Evolutionary conservation across 2,329 filamentous ascomycete genomes (phyloP).

Genomic region (Colletotrichum sp.): DNA sequence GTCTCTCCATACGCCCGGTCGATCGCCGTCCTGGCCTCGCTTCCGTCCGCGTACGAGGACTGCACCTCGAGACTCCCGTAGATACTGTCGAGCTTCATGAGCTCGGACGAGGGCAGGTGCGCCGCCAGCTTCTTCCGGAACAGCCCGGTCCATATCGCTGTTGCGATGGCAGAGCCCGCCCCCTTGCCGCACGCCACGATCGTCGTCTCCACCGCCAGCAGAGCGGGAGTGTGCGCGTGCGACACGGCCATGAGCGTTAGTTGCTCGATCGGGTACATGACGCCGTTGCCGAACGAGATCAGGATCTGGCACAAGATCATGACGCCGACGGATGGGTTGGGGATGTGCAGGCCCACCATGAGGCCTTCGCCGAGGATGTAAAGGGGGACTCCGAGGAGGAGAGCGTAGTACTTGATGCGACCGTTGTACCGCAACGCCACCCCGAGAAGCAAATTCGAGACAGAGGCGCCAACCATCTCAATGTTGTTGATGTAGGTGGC

Average conservation of each 20-base stretch:
- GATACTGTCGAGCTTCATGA: conserved; percentile 44
- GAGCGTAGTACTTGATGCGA: not conserved
- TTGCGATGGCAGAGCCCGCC: conserved; percentile 32
- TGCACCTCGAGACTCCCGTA: conserved; percentile 38
- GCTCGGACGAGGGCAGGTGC: conserved; percentile 10
- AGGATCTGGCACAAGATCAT: not conserved
- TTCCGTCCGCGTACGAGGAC: conserved; percentile 43
- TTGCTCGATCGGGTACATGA: not conserved
- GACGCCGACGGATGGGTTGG: not conserved
- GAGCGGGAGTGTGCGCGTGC: conserved; percentile 31
- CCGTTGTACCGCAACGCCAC: not conserved
- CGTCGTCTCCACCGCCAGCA: conserved; percentile 20
- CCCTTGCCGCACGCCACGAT: conserved; percentile 33
- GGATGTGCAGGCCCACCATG: not conserved
- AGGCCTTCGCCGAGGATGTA: not conserved
- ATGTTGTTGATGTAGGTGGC: conserved; percentile 35
- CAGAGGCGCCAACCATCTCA: conserved; percentile 37
- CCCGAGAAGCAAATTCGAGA: not conserved
- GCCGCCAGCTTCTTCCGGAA: conserved; percentile 32
- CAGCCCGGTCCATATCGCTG: conserved; percentile 35
- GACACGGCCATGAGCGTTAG: not conserved
- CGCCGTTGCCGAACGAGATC: not conserved
- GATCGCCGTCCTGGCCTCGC: conserved; percentile 44
- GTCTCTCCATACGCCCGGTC: conserved; percentile 38
- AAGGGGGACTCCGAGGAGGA: not conserved